These are phyloP conservation scores for Ochetophila trinervis DNA, from an alignment of 306 rosid genomes.

Conservation along the genomic window DNA sequence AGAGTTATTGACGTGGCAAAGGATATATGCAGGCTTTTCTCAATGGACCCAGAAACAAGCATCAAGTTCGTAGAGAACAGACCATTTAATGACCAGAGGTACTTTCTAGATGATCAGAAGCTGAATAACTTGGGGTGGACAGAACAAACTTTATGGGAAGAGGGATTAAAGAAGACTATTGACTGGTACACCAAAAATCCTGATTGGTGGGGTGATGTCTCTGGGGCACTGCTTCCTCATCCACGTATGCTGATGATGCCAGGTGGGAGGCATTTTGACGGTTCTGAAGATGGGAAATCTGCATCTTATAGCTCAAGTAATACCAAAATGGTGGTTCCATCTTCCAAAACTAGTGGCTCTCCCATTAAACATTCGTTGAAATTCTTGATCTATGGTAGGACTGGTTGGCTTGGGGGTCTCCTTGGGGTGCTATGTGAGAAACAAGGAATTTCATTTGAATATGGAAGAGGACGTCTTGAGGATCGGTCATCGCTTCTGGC, in stretches of 20 bases:
- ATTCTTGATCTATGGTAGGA: slow-evolving; percentile 78
- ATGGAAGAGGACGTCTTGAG: slow-evolving; percentile 82
- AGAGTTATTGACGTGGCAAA: slow-evolving; percentile 86
- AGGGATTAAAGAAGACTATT: slow-evolving; percentile 87
- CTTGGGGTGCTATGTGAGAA: slow-evolving; percentile 77
- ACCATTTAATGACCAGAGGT: slow-evolving; percentile 87
- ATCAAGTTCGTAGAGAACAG: slow-evolving; percentile 89
- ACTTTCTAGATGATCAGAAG: slow-evolving; percentile 84
- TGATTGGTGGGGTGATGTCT: slow-evolving; percentile 91
- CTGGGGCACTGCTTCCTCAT: slow-evolving; percentile 94
- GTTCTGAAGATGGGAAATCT: slow-evolving; percentile 55
- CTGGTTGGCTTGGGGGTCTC: slow-evolving; percentile 88
- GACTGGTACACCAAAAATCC: slow-evolving; percentile 85
- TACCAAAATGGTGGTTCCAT: slow-evolving; percentile 70
- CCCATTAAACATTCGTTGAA: slow-evolving; percentile 51
- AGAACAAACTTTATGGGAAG: slow-evolving; percentile 76
- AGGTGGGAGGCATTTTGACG: slow-evolving; percentile 71
- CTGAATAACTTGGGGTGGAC: slow-evolving; percentile 79
- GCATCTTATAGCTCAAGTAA: slow-evolving; percentile 46
- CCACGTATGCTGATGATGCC: slow-evolving; percentile 95
- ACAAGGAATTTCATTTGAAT: slow-evolving; percentile 71
- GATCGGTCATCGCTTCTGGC: slow-evolving; percentile 67
- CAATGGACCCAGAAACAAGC: slow-evolving; percentile 49
- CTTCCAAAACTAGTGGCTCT: slow-evolving; percentile 44
- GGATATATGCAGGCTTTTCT: slow-evolving; percentile 72